Evolutionary conservation across 495 filamentous ascomycete species (phyloP), one percentile per base, ranked within the genome.

Genomic region (Cercophora sp.): DNA sequence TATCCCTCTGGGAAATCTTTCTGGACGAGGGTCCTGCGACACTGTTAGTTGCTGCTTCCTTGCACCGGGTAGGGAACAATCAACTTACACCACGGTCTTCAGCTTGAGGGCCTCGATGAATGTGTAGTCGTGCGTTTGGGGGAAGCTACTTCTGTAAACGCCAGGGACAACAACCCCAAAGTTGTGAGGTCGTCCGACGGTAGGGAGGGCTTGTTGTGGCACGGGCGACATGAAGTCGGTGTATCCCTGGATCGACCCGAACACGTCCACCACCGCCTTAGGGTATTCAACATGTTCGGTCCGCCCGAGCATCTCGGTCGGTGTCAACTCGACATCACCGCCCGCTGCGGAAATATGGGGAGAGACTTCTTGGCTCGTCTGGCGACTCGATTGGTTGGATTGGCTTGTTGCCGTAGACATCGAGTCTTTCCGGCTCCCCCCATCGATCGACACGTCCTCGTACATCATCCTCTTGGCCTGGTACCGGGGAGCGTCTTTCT

Each of bases 61-160:
- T n/a, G n/a, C n/a, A n/a, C n/a, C n/a, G n/a, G n/a, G n/a, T 2
- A 9, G 29, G 23, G n/a, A 6, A 11, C 16, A 37, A 15, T 18
- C 2, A 32, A 75, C 80, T 64, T 70, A 89, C 86, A 95, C 69
- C 26, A 94, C 80, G 20, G 84, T 90, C 69, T 84, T 88, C 51
- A 95, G 67, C 9, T 79, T 70, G 24, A 94, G 73, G 8, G 62
- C 71, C 50, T 77, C 71, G 32, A 94, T 69, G 51, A 85, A 87
- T 5, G 68, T 69, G 50, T 86, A 81, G 61, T 91, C 83, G 39
- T 79, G 75, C 4, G 69, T 57, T 39, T 78, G 68, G 1, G 89
- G 89, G 57, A 86, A 93, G 37, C 81, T 81, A 61, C 85, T 88
- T n/a, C 89, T 81, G 60, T 86, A 94, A 4, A 95, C 73, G 8